These are phyloP conservation scores for Macadamia integrifolia DNA, from an alignment of 164 flowering plant species.

Conservation along the genomic window DNA sequence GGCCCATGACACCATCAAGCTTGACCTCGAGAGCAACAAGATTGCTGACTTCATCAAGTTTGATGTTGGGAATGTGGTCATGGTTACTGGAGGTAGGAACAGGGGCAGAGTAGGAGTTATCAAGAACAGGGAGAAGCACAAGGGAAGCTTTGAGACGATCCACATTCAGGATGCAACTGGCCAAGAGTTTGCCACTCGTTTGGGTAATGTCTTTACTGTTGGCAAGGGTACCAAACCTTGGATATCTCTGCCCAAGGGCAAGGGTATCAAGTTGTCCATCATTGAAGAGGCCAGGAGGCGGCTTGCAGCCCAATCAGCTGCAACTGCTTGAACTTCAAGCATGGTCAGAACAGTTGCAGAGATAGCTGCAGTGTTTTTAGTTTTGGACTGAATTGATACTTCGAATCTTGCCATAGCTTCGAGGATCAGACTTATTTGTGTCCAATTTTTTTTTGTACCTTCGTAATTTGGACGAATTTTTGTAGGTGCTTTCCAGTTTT, in stretches of 20 bases:
- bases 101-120: constrained; percentile 78
- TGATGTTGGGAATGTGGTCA: constrained; percentile 84
- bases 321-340: constrained; percentile 25
- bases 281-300: constrained; percentile 61
- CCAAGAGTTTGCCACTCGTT: constrained; percentile 76
- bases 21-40: constrained; percentile 66
- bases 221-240: constrained; percentile 67
- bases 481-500: too few species aligned
- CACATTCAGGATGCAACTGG: constrained; percentile 69
- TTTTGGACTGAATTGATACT: too few species aligned
- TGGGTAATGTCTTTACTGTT: constrained; percentile 64
- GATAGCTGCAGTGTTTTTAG: constrained; percentile 4
- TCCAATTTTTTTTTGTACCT: too few species aligned
- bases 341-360: neutral
- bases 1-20: constrained; percentile 81
- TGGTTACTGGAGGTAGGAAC: constrained; percentile 90
- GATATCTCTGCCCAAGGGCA: constrained; percentile 66
- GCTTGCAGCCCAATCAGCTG: constrained; percentile 35
- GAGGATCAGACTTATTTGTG: too few species aligned
- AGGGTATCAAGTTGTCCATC: constrained; percentile 61
- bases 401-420: too few species aligned
- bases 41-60: constrained; percentile 74
- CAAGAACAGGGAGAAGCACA: constrained; percentile 80
- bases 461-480: too few species aligned
- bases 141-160: constrained; percentile 79